These are phyloP conservation scores for Sphagnum tenellum DNA, from an alignment of 225 moss, liverwort and hornwort species.

Conservation along the genomic window DNA sequence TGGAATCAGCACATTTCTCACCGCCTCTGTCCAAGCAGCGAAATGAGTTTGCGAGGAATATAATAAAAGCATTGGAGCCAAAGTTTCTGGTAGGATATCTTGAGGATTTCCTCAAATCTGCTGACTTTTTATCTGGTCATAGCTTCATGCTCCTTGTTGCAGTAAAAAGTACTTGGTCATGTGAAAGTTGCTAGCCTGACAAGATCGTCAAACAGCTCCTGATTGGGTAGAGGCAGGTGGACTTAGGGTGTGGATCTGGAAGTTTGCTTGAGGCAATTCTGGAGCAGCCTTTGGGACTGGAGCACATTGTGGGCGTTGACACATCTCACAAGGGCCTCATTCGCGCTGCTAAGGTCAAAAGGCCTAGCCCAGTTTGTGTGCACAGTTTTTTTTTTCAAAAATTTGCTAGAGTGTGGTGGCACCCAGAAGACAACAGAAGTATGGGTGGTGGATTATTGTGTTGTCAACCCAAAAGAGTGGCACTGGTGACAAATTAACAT, in stretches of 20 bases:
- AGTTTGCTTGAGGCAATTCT: conserved; percentile 79
- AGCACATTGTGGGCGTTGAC: conserved; percentile 76
- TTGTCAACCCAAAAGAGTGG: no score
- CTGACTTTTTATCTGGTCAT: no score
- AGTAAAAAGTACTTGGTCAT: no score
- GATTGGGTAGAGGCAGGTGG: conserved; percentile 45
- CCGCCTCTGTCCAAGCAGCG: conserved; percentile 99
- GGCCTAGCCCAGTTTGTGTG: no score
- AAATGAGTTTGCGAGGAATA: conserved; percentile 62
- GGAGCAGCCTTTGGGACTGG: conserved; percentile 54
- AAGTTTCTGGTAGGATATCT: conserved; percentile 58
- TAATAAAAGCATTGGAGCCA: conserved; percentile 71
- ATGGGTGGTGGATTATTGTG: no score
- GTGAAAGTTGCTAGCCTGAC: not conserved
- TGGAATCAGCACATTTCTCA: conserved; percentile 94
- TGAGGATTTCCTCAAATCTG: no score
- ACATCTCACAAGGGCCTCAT: conserved; percentile 78
- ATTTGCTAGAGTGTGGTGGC: no score
- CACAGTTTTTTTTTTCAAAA: no score
- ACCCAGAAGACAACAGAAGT: no score
- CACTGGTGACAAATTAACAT: no score
- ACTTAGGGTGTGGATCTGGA: conserved; percentile 96
- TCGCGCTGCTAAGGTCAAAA: conserved; percentile 82
- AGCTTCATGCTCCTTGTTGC: no score
- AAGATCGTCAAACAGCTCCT: not conserved